A percentile compares a stretch with the other conserved stretches of the same genome.
Evolutionary conservation across 1,139 yeast species (phyloP).

Genomic region (Yamadazyma friedrichii): DNA sequence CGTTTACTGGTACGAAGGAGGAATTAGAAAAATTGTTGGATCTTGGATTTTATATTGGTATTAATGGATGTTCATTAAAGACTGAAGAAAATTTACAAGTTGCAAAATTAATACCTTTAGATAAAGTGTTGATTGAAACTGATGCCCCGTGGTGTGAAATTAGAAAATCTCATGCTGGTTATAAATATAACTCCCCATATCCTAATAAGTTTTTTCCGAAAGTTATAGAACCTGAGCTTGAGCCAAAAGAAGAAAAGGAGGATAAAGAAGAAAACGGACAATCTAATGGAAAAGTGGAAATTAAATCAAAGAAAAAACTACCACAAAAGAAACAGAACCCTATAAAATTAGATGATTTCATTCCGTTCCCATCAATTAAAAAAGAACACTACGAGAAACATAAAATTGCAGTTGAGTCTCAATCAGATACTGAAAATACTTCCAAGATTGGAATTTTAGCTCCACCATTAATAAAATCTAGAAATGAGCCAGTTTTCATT

Average conservation of each 20-base stretch:
- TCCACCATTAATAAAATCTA: slow-evolving; percentile 66
- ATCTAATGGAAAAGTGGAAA: neutral
- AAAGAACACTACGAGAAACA: slow-evolving; percentile 56
- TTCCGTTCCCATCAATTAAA: slow-evolving; percentile 65
- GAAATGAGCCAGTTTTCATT: slow-evolving; percentile 90
- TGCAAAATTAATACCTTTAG: slow-evolving; percentile 63
- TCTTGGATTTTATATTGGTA: slow-evolving; percentile 69
- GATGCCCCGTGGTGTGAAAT: slow-evolving; percentile 99
- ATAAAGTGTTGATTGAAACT: slow-evolving; percentile 77
- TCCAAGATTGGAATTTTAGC: slow-evolving; percentile 33
- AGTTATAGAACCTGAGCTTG: slow-evolving; percentile 10
- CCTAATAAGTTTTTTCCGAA: slow-evolving; percentile 59
- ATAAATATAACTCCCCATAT: slow-evolving; percentile 49
- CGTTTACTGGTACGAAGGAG: slow-evolving; percentile 81
- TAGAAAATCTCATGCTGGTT: slow-evolving; percentile 77
- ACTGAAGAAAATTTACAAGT: slow-evolving; percentile 71
- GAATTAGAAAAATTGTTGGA: slow-evolving; percentile 55
- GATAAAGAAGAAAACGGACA: neutral
- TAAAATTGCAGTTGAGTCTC: slow-evolving; percentile 21
- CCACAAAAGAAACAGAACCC: slow-evolving; percentile 9
- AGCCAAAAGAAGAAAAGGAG: neutral
- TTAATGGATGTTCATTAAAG: slow-evolving; percentile 91
- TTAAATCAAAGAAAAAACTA: neutral
- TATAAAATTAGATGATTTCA: slow-evolving; percentile 35
- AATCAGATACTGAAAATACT: slow-evolving; percentile 9